A percentile compares a stretch with the other conserved stretches of the same genome.
Evolutionary conservation across 352 stramenopile genomes (phyloP).

Genomic region (Globisporangium viniferum): DNA sequence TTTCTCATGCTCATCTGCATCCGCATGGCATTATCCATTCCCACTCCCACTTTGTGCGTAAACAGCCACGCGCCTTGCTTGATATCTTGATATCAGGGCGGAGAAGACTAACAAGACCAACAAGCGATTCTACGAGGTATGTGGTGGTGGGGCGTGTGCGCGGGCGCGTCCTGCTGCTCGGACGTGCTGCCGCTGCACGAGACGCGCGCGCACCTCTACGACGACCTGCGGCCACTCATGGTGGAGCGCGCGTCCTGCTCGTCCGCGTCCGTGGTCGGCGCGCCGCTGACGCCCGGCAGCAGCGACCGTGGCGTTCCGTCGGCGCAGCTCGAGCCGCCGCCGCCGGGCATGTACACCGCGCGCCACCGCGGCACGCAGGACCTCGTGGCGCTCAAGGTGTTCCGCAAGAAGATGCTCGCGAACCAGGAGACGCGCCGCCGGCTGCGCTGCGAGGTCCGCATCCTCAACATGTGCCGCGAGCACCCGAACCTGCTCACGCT

Average conservation of each 20-base stretch:
- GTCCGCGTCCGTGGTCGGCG: background rate
- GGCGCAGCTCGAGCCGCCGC: background rate
- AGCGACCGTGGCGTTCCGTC: background rate
- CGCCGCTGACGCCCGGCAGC: background rate
- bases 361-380: conserved; percentile 55
- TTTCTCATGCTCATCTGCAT: background rate
- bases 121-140: conserved; percentile 18
- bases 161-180: conserved; percentile 45
- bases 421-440: conserved; percentile 39
- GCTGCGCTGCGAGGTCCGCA: conserved; percentile 66
- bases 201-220: conserved; percentile 35
- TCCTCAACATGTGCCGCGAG: conserved; percentile 42
- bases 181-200: conserved; percentile 31
- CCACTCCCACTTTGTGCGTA: background rate
- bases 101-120: background rate
- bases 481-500: conserved; percentile 70
- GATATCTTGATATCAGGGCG: background rate
- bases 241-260: conserved; percentile 18
- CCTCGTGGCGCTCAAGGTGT: conserved; percentile 70
- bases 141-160: conserved; percentile 67
- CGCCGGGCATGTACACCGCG: conserved; percentile 62
- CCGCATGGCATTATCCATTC: background rate
- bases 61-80: background rate
- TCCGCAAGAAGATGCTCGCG: conserved; percentile 46
- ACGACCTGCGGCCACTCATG: conserved; percentile 44